Evolutionary conservation across 805 yeast genomes (phyloP).

Genomic region (Metschnikowia reukaufii): DNA sequence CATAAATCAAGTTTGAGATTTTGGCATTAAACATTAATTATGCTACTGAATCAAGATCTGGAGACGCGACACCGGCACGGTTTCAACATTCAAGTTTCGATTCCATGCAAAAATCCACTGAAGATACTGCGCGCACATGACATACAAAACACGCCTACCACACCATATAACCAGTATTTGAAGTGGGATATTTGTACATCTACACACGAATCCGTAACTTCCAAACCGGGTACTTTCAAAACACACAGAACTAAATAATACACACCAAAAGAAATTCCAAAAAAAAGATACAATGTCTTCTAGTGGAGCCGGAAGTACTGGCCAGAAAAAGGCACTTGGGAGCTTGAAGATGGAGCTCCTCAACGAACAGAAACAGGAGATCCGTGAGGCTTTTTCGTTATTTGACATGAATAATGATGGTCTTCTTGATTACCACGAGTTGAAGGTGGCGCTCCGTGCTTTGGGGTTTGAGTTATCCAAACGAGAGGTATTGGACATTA

Average conservation of each 20-base stretch:
- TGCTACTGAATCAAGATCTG: no score
- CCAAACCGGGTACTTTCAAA: background rate
- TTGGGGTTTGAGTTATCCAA: constrained; percentile 84
- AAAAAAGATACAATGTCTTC: constrained; percentile 13
- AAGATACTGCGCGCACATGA: background rate
- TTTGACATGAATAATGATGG: constrained; percentile 95
- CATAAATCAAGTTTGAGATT: no score
- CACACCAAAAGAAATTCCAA: background rate
- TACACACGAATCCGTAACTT: background rate
- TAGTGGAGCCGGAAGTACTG: constrained; percentile 1
- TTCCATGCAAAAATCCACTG: no score
- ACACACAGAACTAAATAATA: background rate
- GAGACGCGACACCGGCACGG: background rate
- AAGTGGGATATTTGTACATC: background rate
- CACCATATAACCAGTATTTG: background rate
- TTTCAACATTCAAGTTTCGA: no score
- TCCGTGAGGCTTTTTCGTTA: constrained; percentile 84
- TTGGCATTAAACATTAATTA: no score
- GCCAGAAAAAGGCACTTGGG: constrained; percentile 27
- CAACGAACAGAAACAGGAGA: constrained; percentile 88
- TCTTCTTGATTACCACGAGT: constrained; percentile 84
- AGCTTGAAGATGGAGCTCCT: constrained; percentile 64
- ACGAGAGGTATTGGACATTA: constrained; percentile 69
- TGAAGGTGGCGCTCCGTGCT: constrained; percentile 92
- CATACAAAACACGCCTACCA: background rate